Base-by-base conservation (phyloP, 2,329 filamentous ascomycete species). In the Colletotrichum sp. region DNA sequence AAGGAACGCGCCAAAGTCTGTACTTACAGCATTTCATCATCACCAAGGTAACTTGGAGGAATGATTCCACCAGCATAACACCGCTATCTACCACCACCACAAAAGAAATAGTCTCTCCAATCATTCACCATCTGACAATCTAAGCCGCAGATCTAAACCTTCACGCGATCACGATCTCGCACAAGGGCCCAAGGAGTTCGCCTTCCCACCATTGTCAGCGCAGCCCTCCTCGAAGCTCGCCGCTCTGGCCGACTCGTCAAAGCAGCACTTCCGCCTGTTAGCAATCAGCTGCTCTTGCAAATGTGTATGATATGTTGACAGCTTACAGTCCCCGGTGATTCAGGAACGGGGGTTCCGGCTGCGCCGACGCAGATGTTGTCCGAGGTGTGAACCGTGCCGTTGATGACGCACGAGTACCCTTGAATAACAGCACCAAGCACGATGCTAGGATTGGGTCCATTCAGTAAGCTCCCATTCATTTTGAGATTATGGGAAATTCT, bases 271-370 rank as follows among this genome's bases (percentile, higher is more conserved):
- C 21, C 9, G n/a, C 1, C 12, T 3, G 18, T 49, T n/a, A 49
- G 39, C 18, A 44, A 6, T 9, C 36, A 2, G 36, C 15, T 18
- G 36, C 0, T 9, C 16, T 44, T 44, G 16, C 36, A 44, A 16
- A 0, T 0, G 18, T 39, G 9, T 16, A 1, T 8, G 18, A 3
- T 0, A 36, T 36, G 34, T 16, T 15, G 34, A 16, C 34, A 0
- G 16, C 15, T 16, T 16, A 49, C 18, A 12, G 3, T 49, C 13
- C 39, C 18, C 7, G 5, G 36, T 18, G 36, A n/a, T 0, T 18
- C 36, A 44, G 36, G 36, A 5, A 18, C 4, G 2, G 36, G 36
- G 3, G 36, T 39, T 39, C 36, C 36, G 16, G 36, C 36, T 5
- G 8, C 16, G 5, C 16, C 16, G 36, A 18, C 16, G 36, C 36